Evolutionary conservation across 257 asterid species (phyloP).

Genomic region (Gentiana macrophylla): DNA sequence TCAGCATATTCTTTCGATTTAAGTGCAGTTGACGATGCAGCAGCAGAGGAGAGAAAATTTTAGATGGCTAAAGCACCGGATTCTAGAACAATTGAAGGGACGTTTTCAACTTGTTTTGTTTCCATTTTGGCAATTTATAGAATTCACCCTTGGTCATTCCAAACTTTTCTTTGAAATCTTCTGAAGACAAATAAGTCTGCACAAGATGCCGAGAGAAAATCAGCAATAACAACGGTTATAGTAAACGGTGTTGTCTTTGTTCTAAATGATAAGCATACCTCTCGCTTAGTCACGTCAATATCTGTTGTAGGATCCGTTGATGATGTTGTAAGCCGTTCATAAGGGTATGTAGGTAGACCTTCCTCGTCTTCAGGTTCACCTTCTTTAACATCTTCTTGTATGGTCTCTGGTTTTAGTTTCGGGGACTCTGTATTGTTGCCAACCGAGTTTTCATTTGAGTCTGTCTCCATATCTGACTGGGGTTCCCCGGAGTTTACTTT

Average conservation of each 20-base stretch:
- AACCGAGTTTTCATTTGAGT: constrained; percentile 39
- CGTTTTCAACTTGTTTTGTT: constrained; percentile 58
- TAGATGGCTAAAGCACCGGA: too few relatives aligned
- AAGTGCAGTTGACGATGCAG: too few relatives aligned
- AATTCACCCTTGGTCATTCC: constrained; percentile 49
- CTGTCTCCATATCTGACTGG: constrained; percentile 27
- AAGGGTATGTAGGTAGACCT: constrained; percentile 61
- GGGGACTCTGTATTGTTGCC: constrained; percentile 29
- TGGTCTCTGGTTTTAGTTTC: constrained; percentile 68
- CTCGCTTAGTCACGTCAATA: constrained; percentile 71
- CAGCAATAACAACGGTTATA: not conserved
- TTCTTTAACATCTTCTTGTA: constrained; percentile 81
- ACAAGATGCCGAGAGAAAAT: not conserved
- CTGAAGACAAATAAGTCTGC: constrained; percentile 53
- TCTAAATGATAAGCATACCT: constrained; percentile 28
- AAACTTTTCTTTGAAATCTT: constrained; percentile 67
- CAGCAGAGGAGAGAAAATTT: too few relatives aligned
- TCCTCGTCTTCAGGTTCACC: constrained; percentile 86
- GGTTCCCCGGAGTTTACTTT: constrained; percentile 46
- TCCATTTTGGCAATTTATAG: constrained; percentile 81
- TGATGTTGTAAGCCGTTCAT: constrained; percentile 43
- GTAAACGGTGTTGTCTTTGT: not conserved
- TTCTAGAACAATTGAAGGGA: constrained; percentile 46
- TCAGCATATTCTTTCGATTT: too few relatives aligned
- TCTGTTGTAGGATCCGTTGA: constrained; percentile 46